Evolutionary conservation across 352 stramenopile genomes (phyloP), one percentile per base, ranked within the genome.

Genomic region (Globisporangium middletonii): DNA sequence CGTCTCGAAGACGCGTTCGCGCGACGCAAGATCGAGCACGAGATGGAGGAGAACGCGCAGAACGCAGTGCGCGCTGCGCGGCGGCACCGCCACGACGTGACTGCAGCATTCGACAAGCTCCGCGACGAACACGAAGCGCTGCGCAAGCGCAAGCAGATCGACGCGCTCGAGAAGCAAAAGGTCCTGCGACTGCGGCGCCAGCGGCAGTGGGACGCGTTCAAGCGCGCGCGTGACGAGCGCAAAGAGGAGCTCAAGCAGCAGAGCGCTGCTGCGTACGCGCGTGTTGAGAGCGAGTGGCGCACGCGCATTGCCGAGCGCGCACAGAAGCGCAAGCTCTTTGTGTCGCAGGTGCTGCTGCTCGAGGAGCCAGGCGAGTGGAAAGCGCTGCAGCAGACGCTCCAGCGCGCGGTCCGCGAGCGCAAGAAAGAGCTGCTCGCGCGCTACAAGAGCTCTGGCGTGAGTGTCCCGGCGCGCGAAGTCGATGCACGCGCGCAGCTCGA

Each of bases 161-260:
- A 89, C 37, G 69, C 48, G 6, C 33, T 71, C 1, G 76, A 91
- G 55, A 91, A 89, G 43, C 63, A 78, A 19, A 88, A 88, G 45
- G 72, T 87, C 26, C 48, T 86, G 13, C 73, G 62, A n/a, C 55
- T 77, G 45, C 64, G 68, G 18, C 73, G 81, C 0, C 73, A 87
- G 49, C 75, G 79, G 1, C 64, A 83, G 50, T 88, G 81, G 79
- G 75, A 86, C 9, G 65, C 63, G 13, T 86, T 88, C 38, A 77
- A 84, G 50, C 51, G 30, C 6, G 60, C 72, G 5, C 65, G 68
- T 4, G 49, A 77, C 2, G 68, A 65, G 6, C 72, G 60, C 2
- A 73, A 74, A 27, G 79, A 86, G 35, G 59, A 67, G 3, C 56
- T 76, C 6, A 85, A 84, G 37, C 50, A 59, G 1, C 53, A 73